Conservation (phyloP, 1,139 yeast genomes). For the Nadsonia starkeyi-henricii region DNA sequence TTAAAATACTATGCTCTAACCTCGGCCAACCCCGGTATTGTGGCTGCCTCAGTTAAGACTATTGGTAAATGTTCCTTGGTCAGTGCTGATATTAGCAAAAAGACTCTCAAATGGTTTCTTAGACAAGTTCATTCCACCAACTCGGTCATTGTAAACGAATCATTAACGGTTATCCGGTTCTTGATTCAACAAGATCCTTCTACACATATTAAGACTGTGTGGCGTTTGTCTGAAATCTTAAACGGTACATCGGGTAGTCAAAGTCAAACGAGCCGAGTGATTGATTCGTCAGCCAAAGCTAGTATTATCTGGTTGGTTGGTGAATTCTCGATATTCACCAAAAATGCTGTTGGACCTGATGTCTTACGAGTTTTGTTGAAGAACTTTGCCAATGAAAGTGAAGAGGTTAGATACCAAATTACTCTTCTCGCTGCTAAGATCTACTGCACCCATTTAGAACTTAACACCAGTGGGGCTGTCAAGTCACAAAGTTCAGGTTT, state of each 20-base stretch:
- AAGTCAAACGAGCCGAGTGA: conserved; percentile 9
- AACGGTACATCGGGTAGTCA: conserved; percentile 13
- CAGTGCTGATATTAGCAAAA: conserved; percentile 19
- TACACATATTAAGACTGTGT: conserved; percentile 29
- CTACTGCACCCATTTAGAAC: conserved; percentile 38
- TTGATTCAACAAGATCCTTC: conserved; percentile 52
- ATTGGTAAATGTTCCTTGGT: conserved; percentile 36
- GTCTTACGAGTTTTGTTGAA: conserved; percentile 48
- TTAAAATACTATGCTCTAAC: conserved; percentile 49
- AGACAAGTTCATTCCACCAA: conserved; percentile 24
- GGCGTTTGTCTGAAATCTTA: conserved; percentile 25
- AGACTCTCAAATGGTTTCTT: conserved; percentile 32
- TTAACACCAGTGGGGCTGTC: conserved; percentile 20
- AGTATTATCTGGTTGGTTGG: conserved; percentile 88
- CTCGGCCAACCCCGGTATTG: conserved; percentile 26
- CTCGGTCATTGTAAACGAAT: conserved; percentile 35
- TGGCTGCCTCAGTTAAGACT: conserved; percentile 45
- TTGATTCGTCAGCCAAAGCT: conserved; percentile 43
- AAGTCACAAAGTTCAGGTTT: conserved; percentile 7
- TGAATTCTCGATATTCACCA: conserved; percentile 41
- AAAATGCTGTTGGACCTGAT: conserved; percentile 58
- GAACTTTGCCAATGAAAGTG: conserved; percentile 42
- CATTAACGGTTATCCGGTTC: conserved; percentile 55
- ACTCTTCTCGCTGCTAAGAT: conserved; percentile 65
- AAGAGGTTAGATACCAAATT: conserved; percentile 54